These are phyloP conservation scores for Fermentozyma sake DNA, from an alignment of 1,139 yeast species.

Conservation along the genomic window DNA sequence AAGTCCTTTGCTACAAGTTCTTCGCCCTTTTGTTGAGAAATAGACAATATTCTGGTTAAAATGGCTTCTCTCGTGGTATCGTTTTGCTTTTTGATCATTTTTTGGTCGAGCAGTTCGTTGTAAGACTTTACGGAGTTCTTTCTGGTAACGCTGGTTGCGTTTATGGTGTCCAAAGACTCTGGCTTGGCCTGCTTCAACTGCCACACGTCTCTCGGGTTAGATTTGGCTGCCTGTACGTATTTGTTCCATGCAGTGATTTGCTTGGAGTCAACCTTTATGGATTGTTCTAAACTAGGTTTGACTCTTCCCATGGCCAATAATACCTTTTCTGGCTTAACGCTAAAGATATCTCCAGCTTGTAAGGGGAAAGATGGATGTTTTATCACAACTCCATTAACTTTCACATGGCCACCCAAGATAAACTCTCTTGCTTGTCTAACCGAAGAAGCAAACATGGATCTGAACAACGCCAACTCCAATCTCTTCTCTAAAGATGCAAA, in stretches of 20 bases:
- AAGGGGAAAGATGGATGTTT: conserved; percentile 78
- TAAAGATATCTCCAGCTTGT: conserved; percentile 80
- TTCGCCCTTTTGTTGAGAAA: conserved; percentile 12
- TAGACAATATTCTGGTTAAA: conserved; percentile 35
- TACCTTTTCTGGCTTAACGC: conserved; percentile 83
- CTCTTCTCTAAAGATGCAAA: conserved; percentile 85
- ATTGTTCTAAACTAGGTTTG: conserved; percentile 69
- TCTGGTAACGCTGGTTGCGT: conserved; percentile 2
- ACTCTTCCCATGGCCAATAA: conserved; percentile 78
- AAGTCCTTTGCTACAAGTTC: conserved; percentile 14
- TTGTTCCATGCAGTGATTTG: conserved; percentile 76
- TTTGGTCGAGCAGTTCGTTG: conserved; percentile 24
- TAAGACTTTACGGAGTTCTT: conserved; percentile 16
- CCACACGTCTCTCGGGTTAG: conserved; percentile 59
- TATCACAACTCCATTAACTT: conserved; percentile 76
- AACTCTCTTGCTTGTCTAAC: conserved; percentile 92
- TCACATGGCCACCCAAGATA: conserved; percentile 75
- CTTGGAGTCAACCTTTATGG: conserved; percentile 62
- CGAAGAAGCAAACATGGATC: conserved; percentile 91
- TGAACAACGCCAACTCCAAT: conserved; percentile 82
- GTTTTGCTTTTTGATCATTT: conserved; percentile 37
- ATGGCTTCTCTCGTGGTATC: conserved; percentile 42
- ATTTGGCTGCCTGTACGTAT: conserved; percentile 55
- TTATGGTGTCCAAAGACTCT: conserved; percentile 29
- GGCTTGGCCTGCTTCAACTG: conserved; percentile 46